Conservation (phyloP, 176 grass and related monocot species). For the Pharus latifolius region DNA sequence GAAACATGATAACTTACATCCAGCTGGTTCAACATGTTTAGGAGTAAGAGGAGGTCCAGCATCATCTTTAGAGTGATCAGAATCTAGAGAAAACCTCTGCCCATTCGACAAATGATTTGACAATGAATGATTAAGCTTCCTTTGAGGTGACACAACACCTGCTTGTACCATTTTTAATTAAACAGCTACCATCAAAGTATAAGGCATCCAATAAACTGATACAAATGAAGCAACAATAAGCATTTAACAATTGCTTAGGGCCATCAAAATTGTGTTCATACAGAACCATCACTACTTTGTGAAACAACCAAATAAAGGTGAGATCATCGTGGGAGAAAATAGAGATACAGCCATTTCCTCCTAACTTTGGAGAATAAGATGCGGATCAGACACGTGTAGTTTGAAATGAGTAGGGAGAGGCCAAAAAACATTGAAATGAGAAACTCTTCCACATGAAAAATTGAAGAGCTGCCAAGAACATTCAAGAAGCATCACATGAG, state of each 20-base stretch:
- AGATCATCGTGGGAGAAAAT: background rate
- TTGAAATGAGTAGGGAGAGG: background rate
- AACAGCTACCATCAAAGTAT: background rate
- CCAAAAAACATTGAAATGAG: background rate
- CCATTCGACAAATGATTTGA: slow-evolving; percentile 33
- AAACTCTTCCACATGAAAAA: background rate
- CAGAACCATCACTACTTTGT: background rate
- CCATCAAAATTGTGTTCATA: background rate
- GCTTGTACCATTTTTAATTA: slow-evolving; percentile 14
- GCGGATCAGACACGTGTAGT: background rate
- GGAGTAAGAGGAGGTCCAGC: slow-evolving; percentile 50
- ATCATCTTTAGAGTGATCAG: slow-evolving; percentile 55
- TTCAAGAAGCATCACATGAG: background rate
- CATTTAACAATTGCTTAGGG: background rate
- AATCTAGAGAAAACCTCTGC: slow-evolving; percentile 46
- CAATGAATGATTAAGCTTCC: slow-evolving; percentile 48
- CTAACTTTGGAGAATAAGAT: background rate
- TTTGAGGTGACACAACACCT: slow-evolving; percentile 45
- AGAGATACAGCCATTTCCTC: background rate
- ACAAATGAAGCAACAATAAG: background rate
- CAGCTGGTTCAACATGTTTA: slow-evolving; percentile 65
- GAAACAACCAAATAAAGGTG: background rate
- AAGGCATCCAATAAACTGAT: background rate
- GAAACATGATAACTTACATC: slow-evolving; percentile 58
- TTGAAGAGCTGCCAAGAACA: background rate